Conservation (phyloP, 371 early-diverging fungal genomes). For the Dinochytrium kinnereticum region DNA sequence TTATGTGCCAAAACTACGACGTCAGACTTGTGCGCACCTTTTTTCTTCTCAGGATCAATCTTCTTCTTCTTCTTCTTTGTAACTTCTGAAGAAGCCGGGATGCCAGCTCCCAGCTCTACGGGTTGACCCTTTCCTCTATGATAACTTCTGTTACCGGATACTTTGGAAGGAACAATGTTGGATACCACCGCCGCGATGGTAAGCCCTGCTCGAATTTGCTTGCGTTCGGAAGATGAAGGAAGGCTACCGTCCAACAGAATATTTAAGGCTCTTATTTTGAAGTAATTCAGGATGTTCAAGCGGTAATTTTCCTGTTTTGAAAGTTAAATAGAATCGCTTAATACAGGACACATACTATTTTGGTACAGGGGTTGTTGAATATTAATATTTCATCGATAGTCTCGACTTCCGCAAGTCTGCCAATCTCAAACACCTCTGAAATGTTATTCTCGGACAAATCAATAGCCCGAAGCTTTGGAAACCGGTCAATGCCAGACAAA, state of each 20-base stretch:
- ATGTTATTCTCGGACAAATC: conserved; percentile 46
- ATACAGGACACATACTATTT: conserved; percentile 26
- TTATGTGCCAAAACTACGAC: not conserved
- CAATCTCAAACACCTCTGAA: conserved; percentile 44
- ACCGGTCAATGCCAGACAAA: conserved; percentile 13
- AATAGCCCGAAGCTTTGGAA: conserved; percentile 26
- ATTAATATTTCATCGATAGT: conserved; percentile 36
- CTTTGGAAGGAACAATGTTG: not conserved
- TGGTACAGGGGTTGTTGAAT: conserved; percentile 39
- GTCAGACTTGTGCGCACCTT: not conserved
- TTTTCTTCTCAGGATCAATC: conserved; percentile 21
- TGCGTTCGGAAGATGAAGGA: conserved; percentile 40
- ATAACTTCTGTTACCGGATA: not conserved
- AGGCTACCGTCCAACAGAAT: conserved; percentile 41
- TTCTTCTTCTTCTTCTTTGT: conserved; percentile 3
- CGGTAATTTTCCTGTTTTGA: conserved; percentile 35
- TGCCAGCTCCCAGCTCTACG: conserved; percentile 1
- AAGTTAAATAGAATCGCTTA: not conserved
- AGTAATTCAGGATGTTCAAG: conserved; percentile 46
- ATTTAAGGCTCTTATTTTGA: conserved; percentile 34
- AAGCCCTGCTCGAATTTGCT: conserved; percentile 35
- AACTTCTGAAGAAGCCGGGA: not conserved
- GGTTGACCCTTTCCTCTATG: conserved; percentile 1
- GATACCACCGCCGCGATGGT: conserved; percentile 28
- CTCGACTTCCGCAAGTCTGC: conserved; percentile 31